These are phyloP conservation scores for Monosporozyma yasuniensis DNA, from an alignment of 805 yeast species.

Conservation along the genomic window DNA sequence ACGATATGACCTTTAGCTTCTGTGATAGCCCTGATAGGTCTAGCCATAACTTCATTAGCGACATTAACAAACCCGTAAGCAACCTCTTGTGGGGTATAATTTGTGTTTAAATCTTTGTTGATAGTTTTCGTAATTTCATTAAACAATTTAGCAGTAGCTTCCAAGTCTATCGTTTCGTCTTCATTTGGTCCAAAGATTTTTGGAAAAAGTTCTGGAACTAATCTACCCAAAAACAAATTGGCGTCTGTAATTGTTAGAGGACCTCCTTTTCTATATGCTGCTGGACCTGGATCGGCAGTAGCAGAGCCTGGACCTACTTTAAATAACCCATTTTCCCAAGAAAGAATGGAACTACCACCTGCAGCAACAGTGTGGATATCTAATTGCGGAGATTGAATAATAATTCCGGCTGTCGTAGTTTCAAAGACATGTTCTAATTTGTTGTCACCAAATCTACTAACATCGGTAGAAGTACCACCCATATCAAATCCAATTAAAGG, in stretches of 20 bases:
- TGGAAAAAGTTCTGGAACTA: constrained; percentile 69
- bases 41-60: constrained; percentile 84
- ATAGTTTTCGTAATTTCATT: constrained; percentile 45
- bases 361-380: constrained; percentile 80
- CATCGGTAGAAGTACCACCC: constrained; percentile 91
- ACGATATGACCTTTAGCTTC: constrained; percentile 74
- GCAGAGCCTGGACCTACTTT: constrained; percentile 85
- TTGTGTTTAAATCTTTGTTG: constrained; percentile 35
- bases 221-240: constrained; percentile 60
- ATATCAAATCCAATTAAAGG: constrained; percentile 79
- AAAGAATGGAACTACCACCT: constrained; percentile 68
- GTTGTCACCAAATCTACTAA: constrained; percentile 62
- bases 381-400: constrained; percentile 76
- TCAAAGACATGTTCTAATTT: constrained; percentile 72
- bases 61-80: constrained; percentile 77
- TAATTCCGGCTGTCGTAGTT: constrained; percentile 74
- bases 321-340: constrained; percentile 63
- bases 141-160: constrained; percentile 43
- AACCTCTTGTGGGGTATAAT: constrained; percentile 52
- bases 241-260: constrained; percentile 84
- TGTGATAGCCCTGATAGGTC: constrained; percentile 76
- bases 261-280: constrained; percentile 78
- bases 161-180: constrained; percentile 56
- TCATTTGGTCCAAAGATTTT: constrained; percentile 77
- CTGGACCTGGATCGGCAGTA: constrained; percentile 84